Conservation (phyloP, 805 yeast genomes). For the Suhomyces prunicola region DNA sequence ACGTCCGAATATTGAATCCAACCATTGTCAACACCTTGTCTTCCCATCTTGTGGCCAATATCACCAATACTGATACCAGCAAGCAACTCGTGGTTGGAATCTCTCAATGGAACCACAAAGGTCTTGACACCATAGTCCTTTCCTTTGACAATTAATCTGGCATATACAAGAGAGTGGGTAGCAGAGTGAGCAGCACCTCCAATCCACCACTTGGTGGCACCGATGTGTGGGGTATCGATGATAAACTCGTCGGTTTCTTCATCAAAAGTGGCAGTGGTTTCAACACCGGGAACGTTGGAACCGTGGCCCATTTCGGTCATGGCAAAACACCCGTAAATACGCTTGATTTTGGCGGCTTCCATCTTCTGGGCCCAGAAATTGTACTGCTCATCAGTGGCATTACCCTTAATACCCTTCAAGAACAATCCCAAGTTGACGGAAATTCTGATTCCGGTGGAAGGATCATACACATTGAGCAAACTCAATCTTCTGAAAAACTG, state of each 20-base stretch:
- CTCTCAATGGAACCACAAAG: conserved; percentile 87
- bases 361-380: conserved; percentile 76
- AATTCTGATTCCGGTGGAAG: conserved; percentile 73
- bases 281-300: conserved; percentile 57
- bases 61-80: conserved; percentile 89
- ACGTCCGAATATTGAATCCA: conserved; percentile 92
- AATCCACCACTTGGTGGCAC: conserved; percentile 98
- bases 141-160: conserved; percentile 75
- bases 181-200: conserved; percentile 98
- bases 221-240: conserved; percentile 83
- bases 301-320: conserved; percentile 74
- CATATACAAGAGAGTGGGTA: conserved; percentile 81
- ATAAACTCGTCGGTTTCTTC: conserved; percentile 60
- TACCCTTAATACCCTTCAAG: conserved; percentile 75
- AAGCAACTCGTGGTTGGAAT: conserved; percentile 61
- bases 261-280: conserved; percentile 70
- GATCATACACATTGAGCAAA: conserved; percentile 65
- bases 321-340: conserved; percentile 61
- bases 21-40: conserved; percentile 94
- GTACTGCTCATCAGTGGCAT: conserved; percentile 82
- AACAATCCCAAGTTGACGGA: conserved; percentile 90
- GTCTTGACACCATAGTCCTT: conserved; percentile 91
- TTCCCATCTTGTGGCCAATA: conserved; percentile 93
- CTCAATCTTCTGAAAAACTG: conserved; percentile 58
- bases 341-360: conserved; percentile 58